A percentile compares a stretch with the other conserved stretches of the same genome.
Conservation (phyloP, 805 yeast genomes). For the Teunomyces panamensis region DNA sequence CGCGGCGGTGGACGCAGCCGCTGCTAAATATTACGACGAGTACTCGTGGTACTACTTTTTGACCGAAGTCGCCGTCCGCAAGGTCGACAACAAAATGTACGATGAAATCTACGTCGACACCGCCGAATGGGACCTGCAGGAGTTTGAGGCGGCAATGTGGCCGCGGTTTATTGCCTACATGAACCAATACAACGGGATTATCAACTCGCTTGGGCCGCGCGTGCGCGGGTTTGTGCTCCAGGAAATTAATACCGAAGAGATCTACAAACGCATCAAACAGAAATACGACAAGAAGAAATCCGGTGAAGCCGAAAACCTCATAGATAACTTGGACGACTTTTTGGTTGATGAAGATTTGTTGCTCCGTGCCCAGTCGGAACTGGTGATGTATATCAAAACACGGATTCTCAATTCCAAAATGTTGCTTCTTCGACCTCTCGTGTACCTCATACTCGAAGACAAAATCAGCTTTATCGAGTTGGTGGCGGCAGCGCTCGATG, state of each 20-base stretch:
- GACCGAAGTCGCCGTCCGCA: constrained; percentile 39
- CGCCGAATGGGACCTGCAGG: constrained; percentile 22
- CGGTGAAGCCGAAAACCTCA: constrained; percentile 10
- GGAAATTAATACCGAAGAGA: constrained; percentile 29
- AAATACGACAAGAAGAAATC: constrained; percentile 16
- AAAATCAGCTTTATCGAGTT: constrained; percentile 25
- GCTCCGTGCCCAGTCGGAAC: constrained; percentile 33
- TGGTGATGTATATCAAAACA: constrained; percentile 38
- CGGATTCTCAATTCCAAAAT: constrained; percentile 33
- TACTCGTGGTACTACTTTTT: constrained; percentile 38
- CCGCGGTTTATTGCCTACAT: constrained; percentile 26
- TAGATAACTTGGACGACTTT: constrained; percentile 32
- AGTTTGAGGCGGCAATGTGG: constrained; percentile 26
- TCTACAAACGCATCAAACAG: constrained; percentile 24
- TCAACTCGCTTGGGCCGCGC: constrained; percentile 33
- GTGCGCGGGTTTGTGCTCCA: constrained; percentile 31
- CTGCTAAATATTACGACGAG: constrained; percentile 19
- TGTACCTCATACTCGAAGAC: constrained; percentile 30
- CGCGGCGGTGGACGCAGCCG: constrained; percentile 22
- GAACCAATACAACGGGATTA: constrained; percentile 37
- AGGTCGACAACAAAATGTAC: constrained; percentile 35
- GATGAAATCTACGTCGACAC: constrained; percentile 28
- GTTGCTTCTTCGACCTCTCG: constrained; percentile 31
- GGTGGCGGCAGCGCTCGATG: constrained; percentile 22
- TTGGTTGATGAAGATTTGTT: constrained; percentile 32